phyloP scores from a whole-genome alignment of 1,139 yeast genomes.

The Debaryomycetaceae sp. region DNA sequence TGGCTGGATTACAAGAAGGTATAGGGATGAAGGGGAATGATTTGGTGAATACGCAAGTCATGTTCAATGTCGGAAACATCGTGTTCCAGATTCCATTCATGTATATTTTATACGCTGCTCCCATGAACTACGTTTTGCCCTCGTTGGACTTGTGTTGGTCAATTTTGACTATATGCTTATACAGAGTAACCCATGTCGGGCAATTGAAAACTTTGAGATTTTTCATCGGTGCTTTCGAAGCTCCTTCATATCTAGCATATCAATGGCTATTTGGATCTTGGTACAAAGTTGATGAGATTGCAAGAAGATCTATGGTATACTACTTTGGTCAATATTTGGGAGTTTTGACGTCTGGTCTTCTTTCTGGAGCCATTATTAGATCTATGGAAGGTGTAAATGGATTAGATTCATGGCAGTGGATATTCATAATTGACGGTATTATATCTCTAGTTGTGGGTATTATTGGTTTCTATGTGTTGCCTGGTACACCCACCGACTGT shows the following conservation, averaged over 20 bases:
- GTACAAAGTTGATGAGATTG: constrained; percentile 52
- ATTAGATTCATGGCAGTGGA: constrained; percentile 69
- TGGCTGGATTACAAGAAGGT: constrained; percentile 59
- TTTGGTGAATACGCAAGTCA: constrained; percentile 55
- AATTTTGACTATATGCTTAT: constrained; percentile 55
- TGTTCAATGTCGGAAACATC: constrained; percentile 56
- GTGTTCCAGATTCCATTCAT: constrained; percentile 53
- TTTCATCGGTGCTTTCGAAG: constrained; percentile 60
- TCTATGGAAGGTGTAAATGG: constrained; percentile 47
- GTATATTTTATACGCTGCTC: constrained; percentile 43
- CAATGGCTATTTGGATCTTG: constrained; percentile 62
- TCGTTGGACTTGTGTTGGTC: constrained; percentile 65
- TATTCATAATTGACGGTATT: constrained; percentile 64
- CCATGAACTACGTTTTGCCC: constrained; percentile 56
- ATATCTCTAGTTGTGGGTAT: constrained; percentile 59
- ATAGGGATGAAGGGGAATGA: constrained; percentile 64
- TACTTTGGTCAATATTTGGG: constrained; percentile 62
- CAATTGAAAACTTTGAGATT: constrained; percentile 58
- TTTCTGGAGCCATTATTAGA: constrained; percentile 58
- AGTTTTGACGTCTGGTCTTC: constrained; percentile 56
- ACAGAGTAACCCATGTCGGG: constrained; percentile 41
- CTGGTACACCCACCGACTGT: constrained; percentile 66
- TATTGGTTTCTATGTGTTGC: constrained; percentile 58
- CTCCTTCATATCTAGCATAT: constrained; percentile 56
- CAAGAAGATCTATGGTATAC: constrained; percentile 59